Percentiles rank a stretch among this genome's conserved stretches.
Conservation (phyloP, 202 grass and related monocot species). For the Dendrocalamus latiflorus region DNA sequence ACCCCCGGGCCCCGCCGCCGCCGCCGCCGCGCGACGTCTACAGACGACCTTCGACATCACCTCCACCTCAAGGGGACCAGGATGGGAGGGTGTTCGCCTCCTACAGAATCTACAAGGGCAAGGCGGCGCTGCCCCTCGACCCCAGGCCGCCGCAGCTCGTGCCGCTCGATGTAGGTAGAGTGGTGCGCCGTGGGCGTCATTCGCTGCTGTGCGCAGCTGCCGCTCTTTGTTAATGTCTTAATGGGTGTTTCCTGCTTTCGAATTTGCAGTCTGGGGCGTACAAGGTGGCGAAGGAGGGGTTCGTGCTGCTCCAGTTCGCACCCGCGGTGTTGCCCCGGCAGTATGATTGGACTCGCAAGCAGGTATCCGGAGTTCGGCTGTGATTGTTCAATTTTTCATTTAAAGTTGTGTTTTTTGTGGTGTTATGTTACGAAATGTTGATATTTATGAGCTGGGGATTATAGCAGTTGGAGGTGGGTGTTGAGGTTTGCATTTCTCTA, state of each 20-base stretch:
- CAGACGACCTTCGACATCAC: neutral
- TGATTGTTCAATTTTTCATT: neutral
- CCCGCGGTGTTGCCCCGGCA: conserved; percentile 54
- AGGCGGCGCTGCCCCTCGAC: conserved; percentile 69
- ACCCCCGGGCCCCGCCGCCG: conserved; percentile 45
- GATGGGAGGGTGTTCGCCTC: conserved; percentile 62
- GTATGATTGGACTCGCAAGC: conserved; percentile 84
- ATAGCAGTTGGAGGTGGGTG: neutral
- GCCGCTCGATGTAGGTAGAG: conserved; percentile 71
- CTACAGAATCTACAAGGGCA: conserved; percentile 95
- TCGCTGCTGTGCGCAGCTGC: neutral
- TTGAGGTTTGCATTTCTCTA: neutral
- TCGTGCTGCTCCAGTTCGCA: conserved; percentile 79
- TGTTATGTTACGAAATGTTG: neutral
- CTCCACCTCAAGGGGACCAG: neutral
- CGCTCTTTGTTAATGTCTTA: neutral
- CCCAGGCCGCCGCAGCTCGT: conserved; percentile 77
- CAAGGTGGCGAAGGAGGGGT: conserved; percentile 87
- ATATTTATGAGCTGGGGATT: neutral
- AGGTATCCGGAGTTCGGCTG: conserved; percentile 33
- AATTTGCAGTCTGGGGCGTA: conserved; percentile 59
- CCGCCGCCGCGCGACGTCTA: conserved; percentile 27
- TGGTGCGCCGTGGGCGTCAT: neutral
- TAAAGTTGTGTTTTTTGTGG: neutral
- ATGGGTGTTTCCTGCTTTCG: neutral